These are phyloP conservation scores for Candida ulmi DNA, from an alignment of 805 yeast genomes.

Conservation along the genomic window DNA sequence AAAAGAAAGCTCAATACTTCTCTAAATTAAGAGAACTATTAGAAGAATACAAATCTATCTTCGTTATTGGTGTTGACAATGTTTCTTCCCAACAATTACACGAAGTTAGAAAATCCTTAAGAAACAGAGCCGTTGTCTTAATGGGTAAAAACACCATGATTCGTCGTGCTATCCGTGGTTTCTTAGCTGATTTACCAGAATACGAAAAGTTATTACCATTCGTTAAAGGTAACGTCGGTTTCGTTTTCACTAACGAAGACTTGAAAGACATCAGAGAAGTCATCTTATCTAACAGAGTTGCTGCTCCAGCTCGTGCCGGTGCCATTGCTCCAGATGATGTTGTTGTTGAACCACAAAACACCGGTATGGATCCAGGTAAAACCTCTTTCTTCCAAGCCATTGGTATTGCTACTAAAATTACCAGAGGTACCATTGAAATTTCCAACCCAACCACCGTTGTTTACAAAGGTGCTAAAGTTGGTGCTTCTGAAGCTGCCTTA, in stretches of 20 bases:
- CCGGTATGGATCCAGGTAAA: constrained; percentile 99
- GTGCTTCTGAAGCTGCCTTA: constrained; percentile 98
- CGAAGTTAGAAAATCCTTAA: constrained; percentile 95
- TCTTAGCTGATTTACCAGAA: constrained; percentile 90
- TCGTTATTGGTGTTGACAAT: constrained; percentile 99
- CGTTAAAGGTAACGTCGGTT: constrained; percentile 98
- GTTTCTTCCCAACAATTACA: constrained; percentile 99
- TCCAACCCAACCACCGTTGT: constrained; percentile 95
- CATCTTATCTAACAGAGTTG: constrained; percentile 88
- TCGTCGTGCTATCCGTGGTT: constrained; percentile 98
- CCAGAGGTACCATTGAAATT: constrained; percentile 99
- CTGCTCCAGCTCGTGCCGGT: constrained; percentile 99
- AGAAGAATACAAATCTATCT: constrained; percentile 96
- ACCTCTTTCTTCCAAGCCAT: constrained; percentile 99
- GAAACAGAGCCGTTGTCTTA: constrained; percentile 91
- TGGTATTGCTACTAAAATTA: constrained; percentile 99
- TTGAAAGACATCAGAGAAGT: constrained; percentile 88
- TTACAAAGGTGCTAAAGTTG: constrained; percentile 80
- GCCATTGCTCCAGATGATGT: constrained; percentile 98
- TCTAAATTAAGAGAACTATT: constrained; percentile 89
- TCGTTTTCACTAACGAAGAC: constrained; percentile 97
- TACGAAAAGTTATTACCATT: constrained; percentile 91
- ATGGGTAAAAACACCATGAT: constrained; percentile 99
- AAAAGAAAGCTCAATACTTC: constrained; percentile 94
- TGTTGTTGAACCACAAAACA: constrained; percentile 98